These are phyloP conservation scores for Trichosanthes cucumerina DNA, from an alignment of 306 rosid genomes.

Conservation along the genomic window DNA sequence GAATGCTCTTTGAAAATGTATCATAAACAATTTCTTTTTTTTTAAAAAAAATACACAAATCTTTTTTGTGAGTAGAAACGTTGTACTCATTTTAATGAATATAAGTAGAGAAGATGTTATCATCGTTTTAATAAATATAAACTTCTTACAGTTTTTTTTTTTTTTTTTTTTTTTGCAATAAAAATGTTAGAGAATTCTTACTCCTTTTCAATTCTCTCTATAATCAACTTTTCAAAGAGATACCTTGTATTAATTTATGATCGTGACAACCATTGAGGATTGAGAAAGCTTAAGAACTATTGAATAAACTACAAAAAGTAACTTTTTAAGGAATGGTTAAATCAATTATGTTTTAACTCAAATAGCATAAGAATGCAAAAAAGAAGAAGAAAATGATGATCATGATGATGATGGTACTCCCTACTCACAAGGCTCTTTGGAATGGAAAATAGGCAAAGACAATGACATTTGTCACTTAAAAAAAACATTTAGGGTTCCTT, in stretches of 20 bases:
- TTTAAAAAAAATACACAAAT: not conserved
- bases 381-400: not conserved
- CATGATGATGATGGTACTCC: not conserved
- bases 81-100: too few relatives aligned
- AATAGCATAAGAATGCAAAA: not conserved
- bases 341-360: not conserved
- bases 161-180: not conserved
- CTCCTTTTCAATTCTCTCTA: not conserved
- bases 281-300: not conserved
- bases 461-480: constrained; percentile 3
- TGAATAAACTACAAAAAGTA: not conserved
- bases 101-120: not conserved
- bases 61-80: not conserved
- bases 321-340: not conserved
- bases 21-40: not conserved
- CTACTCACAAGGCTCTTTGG: not conserved
- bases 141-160: too few relatives aligned
- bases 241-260: not conserved
- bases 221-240: not conserved
- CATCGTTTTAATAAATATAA: not conserved
- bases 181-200: not conserved
- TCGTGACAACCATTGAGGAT: not conserved
- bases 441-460: not conserved
- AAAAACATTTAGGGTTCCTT: not conserved
- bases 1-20: not conserved